A percentile compares a stretch with the other conserved stretches of the same genome.
These are phyloP conservation scores for Tulasnella sp. DNA, from an alignment of 768 basidiomycete genomes.

Conservation along the genomic window DNA sequence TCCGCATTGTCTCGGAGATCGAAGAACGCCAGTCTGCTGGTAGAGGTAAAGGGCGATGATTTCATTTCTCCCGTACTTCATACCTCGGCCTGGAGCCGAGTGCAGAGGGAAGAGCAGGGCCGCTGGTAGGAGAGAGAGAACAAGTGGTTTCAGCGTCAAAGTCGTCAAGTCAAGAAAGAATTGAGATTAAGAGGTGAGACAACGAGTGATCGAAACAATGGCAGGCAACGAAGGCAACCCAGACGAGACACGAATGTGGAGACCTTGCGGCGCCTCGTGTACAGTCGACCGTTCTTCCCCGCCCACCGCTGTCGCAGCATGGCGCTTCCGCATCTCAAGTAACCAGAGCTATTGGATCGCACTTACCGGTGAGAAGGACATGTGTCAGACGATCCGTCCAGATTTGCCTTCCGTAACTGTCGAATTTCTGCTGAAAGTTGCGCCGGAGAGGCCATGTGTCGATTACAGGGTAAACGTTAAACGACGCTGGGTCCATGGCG, in stretches of 20 bases:
- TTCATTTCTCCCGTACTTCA: slow-evolving; percentile 23
- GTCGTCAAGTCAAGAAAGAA: neutral
- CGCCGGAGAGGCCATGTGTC: slow-evolving; percentile 5
- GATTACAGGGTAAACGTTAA: neutral
- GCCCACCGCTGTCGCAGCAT: neutral
- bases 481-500: neutral
- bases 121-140: neutral
- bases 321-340: neutral
- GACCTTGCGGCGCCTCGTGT: neutral
- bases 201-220: neutral
- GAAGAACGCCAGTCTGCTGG: slow-evolving; percentile 16
- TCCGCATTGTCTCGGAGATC: slow-evolving; percentile 20
- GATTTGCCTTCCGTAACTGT: slow-evolving; percentile 5
- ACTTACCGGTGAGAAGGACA: slow-evolving; percentile 12
- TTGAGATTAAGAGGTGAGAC: neutral
- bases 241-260: neutral
- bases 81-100: neutral
- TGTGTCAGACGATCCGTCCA: slow-evolving; percentile 22
- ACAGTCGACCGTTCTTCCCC: neutral
- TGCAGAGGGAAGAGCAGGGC: slow-evolving; percentile 16
- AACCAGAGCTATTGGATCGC: neutral
- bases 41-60: slow-evolving; percentile 8
- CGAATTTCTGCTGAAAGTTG: slow-evolving; percentile 19
- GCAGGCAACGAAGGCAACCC: neutral
- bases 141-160: neutral